A percentile compares a stretch with the other conserved stretches of the same genome.
Evolutionary conservation across 2,329 filamentous ascomycete species (phyloP).

Genomic region (Phyllosticta citrichinensis): DNA sequence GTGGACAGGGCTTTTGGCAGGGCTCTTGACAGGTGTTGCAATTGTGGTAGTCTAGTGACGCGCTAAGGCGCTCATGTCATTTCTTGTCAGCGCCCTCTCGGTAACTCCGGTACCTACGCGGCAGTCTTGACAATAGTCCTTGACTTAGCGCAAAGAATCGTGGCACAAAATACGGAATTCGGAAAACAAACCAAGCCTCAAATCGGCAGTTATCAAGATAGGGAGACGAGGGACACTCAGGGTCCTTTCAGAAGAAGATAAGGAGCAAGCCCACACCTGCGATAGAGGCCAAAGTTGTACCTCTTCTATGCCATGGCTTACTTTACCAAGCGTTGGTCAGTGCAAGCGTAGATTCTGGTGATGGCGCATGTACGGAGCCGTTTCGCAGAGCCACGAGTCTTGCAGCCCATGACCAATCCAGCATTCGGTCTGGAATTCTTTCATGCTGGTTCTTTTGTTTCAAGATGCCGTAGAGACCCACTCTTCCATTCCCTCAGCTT

Average conservation of each 20-base stretch:
- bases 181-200: no score
- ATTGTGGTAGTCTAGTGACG: neutral
- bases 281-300: no score
- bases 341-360: no score
- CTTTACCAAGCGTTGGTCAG: no score
- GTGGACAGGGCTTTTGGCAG: neutral
- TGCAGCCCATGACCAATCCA: neutral
- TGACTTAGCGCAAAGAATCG: neutral
- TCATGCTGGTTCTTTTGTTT: neutral
- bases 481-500: neutral
- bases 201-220: no score
- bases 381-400: neutral
- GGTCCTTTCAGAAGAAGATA: no score
- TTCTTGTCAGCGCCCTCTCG: neutral
- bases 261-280: no score
- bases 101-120: neutral
- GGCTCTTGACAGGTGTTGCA: neutral
- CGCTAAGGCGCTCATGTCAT: neutral
- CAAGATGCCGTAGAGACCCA: neutral
- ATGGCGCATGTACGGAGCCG: neutral
- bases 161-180: no score
- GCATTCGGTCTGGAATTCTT: neutral
- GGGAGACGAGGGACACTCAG: no score
- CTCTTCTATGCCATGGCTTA: no score
- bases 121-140: neutral